Percentiles rank a stretch among this genome's conserved stretches.
Evolutionary conservation across 495 filamentous ascomycete genomes (phyloP).

Genomic region (Barbatosphaeria neglecta): DNA sequence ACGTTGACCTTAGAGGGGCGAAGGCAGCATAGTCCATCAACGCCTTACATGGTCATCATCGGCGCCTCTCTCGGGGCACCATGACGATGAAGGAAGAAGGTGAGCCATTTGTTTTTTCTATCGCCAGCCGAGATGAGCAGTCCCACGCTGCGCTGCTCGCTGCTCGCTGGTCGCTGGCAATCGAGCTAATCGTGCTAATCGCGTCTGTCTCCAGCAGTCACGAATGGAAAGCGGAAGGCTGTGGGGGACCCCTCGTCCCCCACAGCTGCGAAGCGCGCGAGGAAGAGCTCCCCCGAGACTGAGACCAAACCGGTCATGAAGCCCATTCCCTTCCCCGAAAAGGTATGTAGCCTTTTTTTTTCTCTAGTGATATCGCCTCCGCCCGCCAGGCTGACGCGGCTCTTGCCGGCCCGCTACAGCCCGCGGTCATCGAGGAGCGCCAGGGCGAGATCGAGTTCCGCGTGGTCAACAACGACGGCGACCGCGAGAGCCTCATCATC

Average conservation of each 20-base stretch:
- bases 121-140: background rate
- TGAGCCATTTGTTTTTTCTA: constrained; percentile 7
- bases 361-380: background rate
- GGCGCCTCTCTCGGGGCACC: constrained; percentile 3
- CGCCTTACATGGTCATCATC: background rate
- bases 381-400: background rate
- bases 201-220: no score
- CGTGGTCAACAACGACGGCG: constrained; percentile 93
- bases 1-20: no score
- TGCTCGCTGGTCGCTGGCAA: no score
- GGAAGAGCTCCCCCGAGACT: constrained; percentile 45
- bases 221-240: constrained; percentile 69
- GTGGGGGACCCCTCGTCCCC: constrained; percentile 55
- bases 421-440: constrained; percentile 86
- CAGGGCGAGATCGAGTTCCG: constrained; percentile 95
- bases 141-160: no score
- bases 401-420: constrained; percentile 29
- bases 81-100: constrained; percentile 38
- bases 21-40: no score
- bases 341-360: constrained; percentile 34
- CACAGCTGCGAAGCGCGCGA: constrained; percentile 51
- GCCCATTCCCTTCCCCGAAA: constrained; percentile 73
- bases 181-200: no score
- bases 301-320: constrained; percentile 39
- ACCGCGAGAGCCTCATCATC: constrained; percentile 81